Percentiles rank a stretch among this genome's conserved stretches.
phyloP scores from a whole-genome alignment of 345 rosid species.

The Schrenkiella parvula region DNA sequence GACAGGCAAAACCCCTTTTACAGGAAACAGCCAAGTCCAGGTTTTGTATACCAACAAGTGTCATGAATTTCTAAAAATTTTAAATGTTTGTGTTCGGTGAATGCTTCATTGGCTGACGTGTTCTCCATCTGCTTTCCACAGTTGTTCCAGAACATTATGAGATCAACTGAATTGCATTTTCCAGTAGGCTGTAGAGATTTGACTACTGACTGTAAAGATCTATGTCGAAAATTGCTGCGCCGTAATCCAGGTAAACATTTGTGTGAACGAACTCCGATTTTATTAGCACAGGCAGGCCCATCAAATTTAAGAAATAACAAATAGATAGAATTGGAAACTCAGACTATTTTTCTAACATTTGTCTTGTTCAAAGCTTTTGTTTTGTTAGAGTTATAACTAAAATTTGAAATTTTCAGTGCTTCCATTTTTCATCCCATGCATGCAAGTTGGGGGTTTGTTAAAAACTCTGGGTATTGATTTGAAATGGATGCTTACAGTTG shows the following conservation, averaged over 20 bases:
- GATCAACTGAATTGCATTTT: constrained; percentile 75
- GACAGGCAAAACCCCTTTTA: constrained; percentile 91
- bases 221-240: constrained; percentile 83
- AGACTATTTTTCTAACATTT: neutral
- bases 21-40: constrained; percentile 91
- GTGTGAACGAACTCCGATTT: neutral
- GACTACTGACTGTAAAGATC: constrained; percentile 74
- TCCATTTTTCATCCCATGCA: neutral
- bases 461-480: neutral
- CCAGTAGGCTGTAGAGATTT: constrained; percentile 56
- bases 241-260: constrained; percentile 76
- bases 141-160: constrained; percentile 91
- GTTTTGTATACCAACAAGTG: constrained; percentile 36
- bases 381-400: neutral
- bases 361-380: neutral
- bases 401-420: neutral
- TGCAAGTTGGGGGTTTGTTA: neutral
- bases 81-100: neutral
- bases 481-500: neutral
- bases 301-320: neutral
- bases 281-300: neutral
- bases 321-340: neutral
- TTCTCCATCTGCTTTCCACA: constrained; percentile 36
- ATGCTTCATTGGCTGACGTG: constrained; percentile 13
- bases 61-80: neutral